Conservation (phyloP, 176 grass and related monocot genomes). For the Rhynchospora pubera region DNA sequence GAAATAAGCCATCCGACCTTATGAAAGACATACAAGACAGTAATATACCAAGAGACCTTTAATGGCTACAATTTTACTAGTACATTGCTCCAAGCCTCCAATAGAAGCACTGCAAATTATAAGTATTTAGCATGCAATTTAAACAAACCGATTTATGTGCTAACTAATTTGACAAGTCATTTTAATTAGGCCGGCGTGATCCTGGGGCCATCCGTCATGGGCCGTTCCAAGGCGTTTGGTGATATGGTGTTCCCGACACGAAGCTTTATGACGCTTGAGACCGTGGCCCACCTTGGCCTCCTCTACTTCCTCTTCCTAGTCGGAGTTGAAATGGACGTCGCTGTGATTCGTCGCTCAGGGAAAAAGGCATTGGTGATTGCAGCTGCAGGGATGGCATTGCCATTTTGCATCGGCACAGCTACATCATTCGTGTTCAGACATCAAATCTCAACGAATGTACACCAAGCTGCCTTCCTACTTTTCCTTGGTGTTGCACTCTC, state of each 20-base stretch:
- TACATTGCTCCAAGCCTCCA: neutral
- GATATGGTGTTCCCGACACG: slow-evolving; percentile 44
- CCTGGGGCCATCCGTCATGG: slow-evolving; percentile 59
- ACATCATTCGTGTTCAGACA: slow-evolving; percentile 51
- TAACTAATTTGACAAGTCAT: neutral
- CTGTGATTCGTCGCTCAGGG: slow-evolving; percentile 40
- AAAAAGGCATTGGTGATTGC: slow-evolving; percentile 47
- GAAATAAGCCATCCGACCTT: neutral
- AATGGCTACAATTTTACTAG: neutral
- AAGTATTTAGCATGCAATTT: neutral
- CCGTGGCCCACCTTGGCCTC: slow-evolving; percentile 66
- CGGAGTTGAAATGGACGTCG: slow-evolving; percentile 75
- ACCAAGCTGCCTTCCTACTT: slow-evolving; percentile 51
- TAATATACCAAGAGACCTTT: neutral
- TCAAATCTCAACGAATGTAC: slow-evolving; percentile 50
- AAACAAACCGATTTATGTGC: neutral
- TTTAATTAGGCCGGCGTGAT: slow-evolving; percentile 63
- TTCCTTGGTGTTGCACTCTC: slow-evolving; percentile 78
- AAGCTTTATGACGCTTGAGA: slow-evolving; percentile 72
- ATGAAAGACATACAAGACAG: neutral
- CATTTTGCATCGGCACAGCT: slow-evolving; percentile 59
- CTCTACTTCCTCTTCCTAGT: slow-evolving; percentile 77
- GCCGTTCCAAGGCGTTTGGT: slow-evolving; percentile 29
- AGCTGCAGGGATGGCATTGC: slow-evolving; percentile 52
- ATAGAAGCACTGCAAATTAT: neutral